Conservation (phyloP, 495 filamentous ascomycete genomes). For the Penicilliopsis zonata region DNA sequence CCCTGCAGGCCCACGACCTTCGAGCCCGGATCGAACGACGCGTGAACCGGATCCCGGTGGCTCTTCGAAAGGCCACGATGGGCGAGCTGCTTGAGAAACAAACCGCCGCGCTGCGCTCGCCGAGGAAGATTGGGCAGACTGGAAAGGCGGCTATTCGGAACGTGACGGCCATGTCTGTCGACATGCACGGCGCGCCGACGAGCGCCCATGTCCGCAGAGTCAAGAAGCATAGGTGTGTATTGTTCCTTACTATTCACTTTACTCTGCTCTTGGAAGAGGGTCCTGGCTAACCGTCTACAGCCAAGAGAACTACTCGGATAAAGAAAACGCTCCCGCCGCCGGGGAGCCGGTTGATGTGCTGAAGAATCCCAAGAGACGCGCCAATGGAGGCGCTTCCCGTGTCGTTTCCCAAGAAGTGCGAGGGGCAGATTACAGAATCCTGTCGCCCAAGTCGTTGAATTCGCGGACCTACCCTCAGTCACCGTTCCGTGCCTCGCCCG, state of each 20-base stretch:
- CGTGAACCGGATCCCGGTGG: conserved; percentile 80
- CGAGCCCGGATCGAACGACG: conserved; percentile 84
- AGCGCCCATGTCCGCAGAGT: conserved; percentile 15
- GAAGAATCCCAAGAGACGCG: conserved; percentile 51
- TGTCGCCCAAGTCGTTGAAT: conserved; percentile 75
- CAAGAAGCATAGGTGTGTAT: conserved; percentile 53
- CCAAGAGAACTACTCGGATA: conserved; percentile 55
- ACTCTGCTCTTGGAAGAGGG: background rate
- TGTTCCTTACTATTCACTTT: conserved; percentile 2
- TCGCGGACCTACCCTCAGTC: conserved; percentile 55
- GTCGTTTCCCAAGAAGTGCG: conserved; percentile 37
- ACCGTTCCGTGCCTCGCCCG: conserved; percentile 34
- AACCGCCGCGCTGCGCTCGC: conserved; percentile 16
- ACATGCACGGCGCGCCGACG: conserved; percentile 11
- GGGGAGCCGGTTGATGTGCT: conserved; percentile 26
- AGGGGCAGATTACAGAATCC: conserved; percentile 41
- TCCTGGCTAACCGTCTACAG: conserved; percentile 3
- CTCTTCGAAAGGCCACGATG: conserved; percentile 71
- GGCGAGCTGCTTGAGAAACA: conserved; percentile 61
- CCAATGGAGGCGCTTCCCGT: conserved; percentile 30
- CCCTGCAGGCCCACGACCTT: conserved; percentile 72
- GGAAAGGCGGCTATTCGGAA: conserved; percentile 18
- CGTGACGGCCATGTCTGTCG: conserved; percentile 17
- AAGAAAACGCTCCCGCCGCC: conserved; percentile 55
- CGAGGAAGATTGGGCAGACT: conserved; percentile 17